These are phyloP conservation scores for Aeschynomene evenia DNA, from an alignment of 306 rosid genomes.

Conservation along the genomic window DNA sequence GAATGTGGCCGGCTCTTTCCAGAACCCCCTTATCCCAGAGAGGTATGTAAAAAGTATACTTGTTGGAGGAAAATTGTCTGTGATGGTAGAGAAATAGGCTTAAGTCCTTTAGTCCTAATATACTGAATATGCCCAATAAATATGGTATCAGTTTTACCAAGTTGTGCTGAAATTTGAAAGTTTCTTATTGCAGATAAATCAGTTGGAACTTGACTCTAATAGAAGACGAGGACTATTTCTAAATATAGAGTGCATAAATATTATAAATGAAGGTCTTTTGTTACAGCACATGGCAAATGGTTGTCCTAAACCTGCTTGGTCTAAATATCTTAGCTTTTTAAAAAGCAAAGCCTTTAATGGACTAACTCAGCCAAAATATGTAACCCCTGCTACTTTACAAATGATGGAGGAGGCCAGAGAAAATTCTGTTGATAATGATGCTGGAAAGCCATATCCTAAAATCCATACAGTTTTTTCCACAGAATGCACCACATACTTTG, in stretches of 20 bases:
- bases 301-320: constrained; percentile 79
- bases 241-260: constrained; percentile 79
- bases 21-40: constrained; percentile 93
- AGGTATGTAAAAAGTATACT: constrained; percentile 52
- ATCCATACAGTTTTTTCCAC: constrained; percentile 91
- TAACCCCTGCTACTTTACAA: constrained; percentile 66
- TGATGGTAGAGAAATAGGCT: not conserved
- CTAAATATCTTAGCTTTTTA: constrained; percentile 83
- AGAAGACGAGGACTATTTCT: constrained; percentile 60
- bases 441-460: constrained; percentile 59
- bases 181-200: constrained; percentile 55
- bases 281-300: constrained; percentile 80
- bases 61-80: not conserved
- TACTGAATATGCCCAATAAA: constrained; percentile 9
- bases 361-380: constrained; percentile 68
- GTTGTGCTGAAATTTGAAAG: constrained; percentile 21
- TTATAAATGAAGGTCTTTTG: constrained; percentile 81
- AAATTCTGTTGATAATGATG: constrained; percentile 34
- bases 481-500: constrained; percentile 84
- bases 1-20: constrained; percentile 81
- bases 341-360: constrained; percentile 82
- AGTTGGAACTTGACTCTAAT: constrained; percentile 61
- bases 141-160: constrained; percentile 3
- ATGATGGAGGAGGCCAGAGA: constrained; percentile 49
- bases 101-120: not conserved